These are phyloP conservation scores for Ocimum tenuiflorum DNA, from an alignment of 257 asterid genomes.

Conservation along the genomic window DNA sequence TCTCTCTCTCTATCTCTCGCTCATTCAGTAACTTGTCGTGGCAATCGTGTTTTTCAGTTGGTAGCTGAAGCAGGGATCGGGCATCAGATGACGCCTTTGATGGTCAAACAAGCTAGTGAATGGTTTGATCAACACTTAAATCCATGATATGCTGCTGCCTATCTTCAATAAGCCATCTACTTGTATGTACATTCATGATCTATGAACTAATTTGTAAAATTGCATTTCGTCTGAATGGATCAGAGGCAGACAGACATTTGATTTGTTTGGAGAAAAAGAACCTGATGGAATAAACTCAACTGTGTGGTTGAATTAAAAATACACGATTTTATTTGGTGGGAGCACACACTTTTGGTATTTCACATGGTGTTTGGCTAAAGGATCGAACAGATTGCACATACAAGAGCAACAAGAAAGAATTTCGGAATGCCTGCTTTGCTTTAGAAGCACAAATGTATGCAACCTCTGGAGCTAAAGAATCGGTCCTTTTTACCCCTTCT, in stretches of 20 bases:
- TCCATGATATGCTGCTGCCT: neutral
- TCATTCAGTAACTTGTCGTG: neutral
- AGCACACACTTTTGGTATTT: too few species aligned
- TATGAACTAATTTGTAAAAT: too few species aligned
- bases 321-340: too few species aligned
- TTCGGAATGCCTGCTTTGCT: too few species aligned
- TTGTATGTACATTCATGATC: neutral
- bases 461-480: neutral
- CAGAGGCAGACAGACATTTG: neutral
- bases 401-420: neutral
- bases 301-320: too few species aligned
- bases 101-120: constrained; percentile 53
- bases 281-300: too few species aligned
- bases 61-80: constrained; percentile 57
- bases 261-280: too few species aligned
- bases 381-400: neutral
- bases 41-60: constrained; percentile 31
- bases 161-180: neutral
- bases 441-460: too few species aligned
- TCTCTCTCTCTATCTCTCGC: neutral
- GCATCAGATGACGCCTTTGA: constrained; percentile 66
- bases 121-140: constrained; percentile 31
- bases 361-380: neutral
- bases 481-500: constrained; percentile 49
- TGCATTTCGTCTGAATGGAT: neutral